Evolutionary conservation across 257 asterid species (phyloP), one percentile per base, ranked within the genome.

Genomic region (Lavandula angustifolia): DNA sequence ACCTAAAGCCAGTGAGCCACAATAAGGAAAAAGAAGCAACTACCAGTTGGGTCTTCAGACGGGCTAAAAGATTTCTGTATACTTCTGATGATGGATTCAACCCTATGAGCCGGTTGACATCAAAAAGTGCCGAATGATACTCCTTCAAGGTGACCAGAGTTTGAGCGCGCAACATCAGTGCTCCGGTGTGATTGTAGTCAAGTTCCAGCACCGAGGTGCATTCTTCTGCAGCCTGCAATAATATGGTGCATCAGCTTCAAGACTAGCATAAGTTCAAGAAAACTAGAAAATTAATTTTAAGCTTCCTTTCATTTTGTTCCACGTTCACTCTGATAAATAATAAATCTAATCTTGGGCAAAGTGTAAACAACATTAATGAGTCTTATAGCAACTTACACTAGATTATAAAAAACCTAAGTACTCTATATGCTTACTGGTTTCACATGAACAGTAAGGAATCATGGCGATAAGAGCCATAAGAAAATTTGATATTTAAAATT

Each of bases 141-240:
- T 94, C 95, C 82, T 84, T 94, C 43, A 94, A 80, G 54, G 99
- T 94, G 69, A 90, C 97, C 60, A 92, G 79, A 46, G 99, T 92
- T 73, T 92, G 99, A 62, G 97, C 96, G 10, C 99, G 94, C 78
- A 92, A 66, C 99, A 92, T 92, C 73, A 92, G 55, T 16, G 97
- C 99, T 65, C 97, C 99, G 0, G 99, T 89, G 84, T 92, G 99
- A 49, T 89, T 78, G 61, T 82, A 82, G 74, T 92, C 99, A 68
- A 92, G 92, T 76, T 94, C 97, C 67, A 94, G 83, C 33, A 94
- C 99, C 16, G 94, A 84, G n/a, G 97, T 81, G 73, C 99, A 94
- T 70, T 94, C 99, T 71, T 89, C 94, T 42, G 99, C 94, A 7
- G 99, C 99, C 99, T 94, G 81, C 57, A 73, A 48, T n/a, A 64